Conservation (phyloP, 129 eudicot genomes). For the Tagetes erecta region DNA sequence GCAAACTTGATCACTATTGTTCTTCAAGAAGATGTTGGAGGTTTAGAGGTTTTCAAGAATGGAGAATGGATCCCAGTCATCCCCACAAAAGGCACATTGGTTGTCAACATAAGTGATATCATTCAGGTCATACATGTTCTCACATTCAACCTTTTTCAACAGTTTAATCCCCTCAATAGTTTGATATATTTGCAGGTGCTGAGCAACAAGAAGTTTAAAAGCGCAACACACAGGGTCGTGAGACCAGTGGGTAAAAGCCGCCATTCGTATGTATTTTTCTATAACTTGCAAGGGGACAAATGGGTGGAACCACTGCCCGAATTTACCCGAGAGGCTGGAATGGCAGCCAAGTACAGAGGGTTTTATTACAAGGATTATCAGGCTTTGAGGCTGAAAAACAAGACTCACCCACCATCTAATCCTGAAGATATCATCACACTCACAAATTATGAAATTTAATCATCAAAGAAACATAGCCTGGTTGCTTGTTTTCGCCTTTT, state of each 20-base stretch:
- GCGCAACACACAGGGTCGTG: slow-evolving; percentile 59
- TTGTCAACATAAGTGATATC: slow-evolving; percentile 56
- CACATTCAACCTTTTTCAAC: background rate
- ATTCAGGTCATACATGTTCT: slow-evolving; percentile 39
- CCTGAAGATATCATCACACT: slow-evolving; percentile 51
- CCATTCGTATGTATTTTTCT: slow-evolving; percentile 49
- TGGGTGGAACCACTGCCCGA: slow-evolving; percentile 65
- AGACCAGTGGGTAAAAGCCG: slow-evolving; percentile 47
- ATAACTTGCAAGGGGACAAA: slow-evolving; percentile 49
- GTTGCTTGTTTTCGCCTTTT: background rate
- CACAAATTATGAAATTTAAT: slow-evolving; percentile 40
- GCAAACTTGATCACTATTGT: slow-evolving; percentile 48
- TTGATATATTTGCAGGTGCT: slow-evolving; percentile 36
- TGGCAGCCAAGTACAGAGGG: slow-evolving; percentile 48
- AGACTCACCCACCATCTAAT: slow-evolving; percentile 61
- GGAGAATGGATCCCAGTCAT: slow-evolving; percentile 54
- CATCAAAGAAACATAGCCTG: background rate
- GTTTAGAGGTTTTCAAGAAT: slow-evolving; percentile 50
- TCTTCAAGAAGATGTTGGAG: slow-evolving; percentile 63
- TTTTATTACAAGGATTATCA: slow-evolving; percentile 55
- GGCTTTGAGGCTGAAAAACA: slow-evolving; percentile 60
- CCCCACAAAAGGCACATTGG: slow-evolving; percentile 36
- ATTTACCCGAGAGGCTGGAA: slow-evolving; percentile 43
- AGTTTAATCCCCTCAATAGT: no score
- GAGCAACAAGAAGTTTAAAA: slow-evolving; percentile 57